A percentile compares a stretch with the other conserved stretches of the same genome.
Conservation (phyloP, 257 asterid species). For the Scutellaria baicalensis region DNA sequence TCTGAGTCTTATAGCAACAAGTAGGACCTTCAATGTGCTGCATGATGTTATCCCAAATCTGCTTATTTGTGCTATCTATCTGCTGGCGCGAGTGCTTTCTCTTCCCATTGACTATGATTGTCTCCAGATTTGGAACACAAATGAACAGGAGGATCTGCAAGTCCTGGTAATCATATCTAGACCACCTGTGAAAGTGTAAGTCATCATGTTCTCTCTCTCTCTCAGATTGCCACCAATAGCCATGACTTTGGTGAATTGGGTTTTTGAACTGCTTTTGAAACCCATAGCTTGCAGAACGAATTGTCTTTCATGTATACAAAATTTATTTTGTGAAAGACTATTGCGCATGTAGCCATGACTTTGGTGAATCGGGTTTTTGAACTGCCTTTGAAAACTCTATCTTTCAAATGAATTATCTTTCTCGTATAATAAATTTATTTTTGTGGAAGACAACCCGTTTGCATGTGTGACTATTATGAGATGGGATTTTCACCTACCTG, state of each 20-base stretch:
- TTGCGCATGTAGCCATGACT: neutral
- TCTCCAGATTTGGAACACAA: conserved; percentile 69
- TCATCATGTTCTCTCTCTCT: neutral
- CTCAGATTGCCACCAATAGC: neutral
- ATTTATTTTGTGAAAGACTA: neutral
- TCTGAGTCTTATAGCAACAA: neutral
- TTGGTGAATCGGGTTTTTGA: neutral
- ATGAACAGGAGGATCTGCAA: conserved; percentile 65
- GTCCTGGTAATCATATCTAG: conserved; percentile 71
- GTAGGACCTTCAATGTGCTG: neutral
- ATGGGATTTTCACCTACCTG: neutral
- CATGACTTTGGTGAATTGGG: neutral
- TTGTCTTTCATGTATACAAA: neutral
- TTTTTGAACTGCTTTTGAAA: neutral
- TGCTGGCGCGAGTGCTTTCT: neutral
- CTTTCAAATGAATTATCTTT: neutral
- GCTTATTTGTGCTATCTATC: neutral
- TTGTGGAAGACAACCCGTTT: neutral
- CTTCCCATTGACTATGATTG: neutral
- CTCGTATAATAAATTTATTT: neutral
- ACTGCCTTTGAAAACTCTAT: neutral
- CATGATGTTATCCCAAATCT: neutral
- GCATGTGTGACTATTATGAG: no score
- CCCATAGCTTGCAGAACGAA: neutral
- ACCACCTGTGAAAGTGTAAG: conserved; percentile 91